These are phyloP conservation scores for Megacollybia marginata DNA, from an alignment of 768 basidiomycete genomes.

Conservation along the genomic window DNA sequence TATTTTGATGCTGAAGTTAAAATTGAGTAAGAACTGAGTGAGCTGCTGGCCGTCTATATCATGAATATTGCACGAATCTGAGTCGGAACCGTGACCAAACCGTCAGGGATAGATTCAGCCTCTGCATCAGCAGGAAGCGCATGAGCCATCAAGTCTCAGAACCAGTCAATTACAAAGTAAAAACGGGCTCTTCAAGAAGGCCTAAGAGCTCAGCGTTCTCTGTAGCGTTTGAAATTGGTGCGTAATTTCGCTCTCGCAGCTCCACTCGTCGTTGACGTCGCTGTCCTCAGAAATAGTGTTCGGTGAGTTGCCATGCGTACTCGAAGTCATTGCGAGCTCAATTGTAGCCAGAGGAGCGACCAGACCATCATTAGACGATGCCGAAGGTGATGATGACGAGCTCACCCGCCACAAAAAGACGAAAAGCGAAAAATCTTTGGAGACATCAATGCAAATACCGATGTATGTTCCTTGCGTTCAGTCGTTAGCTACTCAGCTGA, in stretches of 20 bases:
- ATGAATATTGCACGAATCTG: no score
- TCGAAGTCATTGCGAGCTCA: background rate
- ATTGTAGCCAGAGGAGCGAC: conserved; percentile 1
- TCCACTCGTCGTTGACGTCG: background rate
- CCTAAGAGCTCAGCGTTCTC: conserved; percentile 71
- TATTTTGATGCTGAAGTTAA: no score
- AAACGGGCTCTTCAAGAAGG: conserved; percentile 74
- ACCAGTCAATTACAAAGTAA: conserved; percentile 33
- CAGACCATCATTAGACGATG: conserved; percentile 5
- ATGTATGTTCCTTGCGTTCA: background rate
- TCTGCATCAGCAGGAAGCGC: background rate
- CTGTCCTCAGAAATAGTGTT: background rate
- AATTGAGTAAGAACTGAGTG: no score
- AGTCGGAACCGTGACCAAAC: no score
- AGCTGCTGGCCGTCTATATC: no score
- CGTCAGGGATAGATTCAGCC: no score
- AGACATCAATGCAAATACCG: background rate
- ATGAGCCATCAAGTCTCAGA: conserved; percentile 14
- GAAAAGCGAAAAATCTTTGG: background rate
- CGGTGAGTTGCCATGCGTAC: background rate
- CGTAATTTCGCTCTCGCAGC: conserved; percentile 11
- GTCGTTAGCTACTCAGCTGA: background rate
- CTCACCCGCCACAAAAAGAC: background rate
- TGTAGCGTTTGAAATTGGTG: conserved; percentile 72
- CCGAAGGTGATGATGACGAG: background rate